Evolutionary conservation across 108 stramenopile species (phyloP), one percentile per base, ranked within the genome.

Genomic region (Chaetoceros muelleri): DNA sequence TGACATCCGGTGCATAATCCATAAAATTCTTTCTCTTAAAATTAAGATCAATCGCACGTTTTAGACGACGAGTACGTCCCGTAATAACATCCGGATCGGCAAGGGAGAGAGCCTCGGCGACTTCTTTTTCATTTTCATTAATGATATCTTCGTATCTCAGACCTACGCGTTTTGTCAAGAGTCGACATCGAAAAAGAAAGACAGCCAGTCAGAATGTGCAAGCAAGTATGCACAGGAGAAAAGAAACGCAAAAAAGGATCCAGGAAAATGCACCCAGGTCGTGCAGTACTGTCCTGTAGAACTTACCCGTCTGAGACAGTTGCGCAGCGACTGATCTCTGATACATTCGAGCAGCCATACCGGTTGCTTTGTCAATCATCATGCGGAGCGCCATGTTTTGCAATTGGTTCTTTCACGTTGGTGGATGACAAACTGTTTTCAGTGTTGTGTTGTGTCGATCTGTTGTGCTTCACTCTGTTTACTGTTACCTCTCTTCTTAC

Each of bases 141-240:
- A 93, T 69, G 58, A 88, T 65, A 60, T 93, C 91, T 59, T 93
- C 91, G 46, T 82, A 82, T 52, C 83, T 78, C 30, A 93, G 79
- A 30, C 91, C 89, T 86, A 63, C 61, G 5, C 13, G 34, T 5
- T 40, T 10, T 40, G 5, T 40, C 13, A 10, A 40, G n/a, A n/a
- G n/a, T n/a, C n/a, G n/a, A n/a, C n/a, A n/a, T n/a, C n/a, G n/a
- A n/a, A n/a, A n/a, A n/a, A n/a, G 34, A 10, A 40, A 40, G 5
- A 40, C 13, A 40, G 34, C 13, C 13, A 40, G 34, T 40, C 13
- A 40, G 34, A 10, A 13, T 40, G 34, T 13, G 13, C 5, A n/a
- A n/a, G n/a, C n/a, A n/a, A n/a, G n/a, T n/a, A n/a, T n/a, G n/a
- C n/a, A n/a, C n/a, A n/a, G n/a, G 25, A 57, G 28, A 57, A 57